phyloP scores from a whole-genome alignment of 768 basidiomycete species.

The Lactarius quietus region DNA sequence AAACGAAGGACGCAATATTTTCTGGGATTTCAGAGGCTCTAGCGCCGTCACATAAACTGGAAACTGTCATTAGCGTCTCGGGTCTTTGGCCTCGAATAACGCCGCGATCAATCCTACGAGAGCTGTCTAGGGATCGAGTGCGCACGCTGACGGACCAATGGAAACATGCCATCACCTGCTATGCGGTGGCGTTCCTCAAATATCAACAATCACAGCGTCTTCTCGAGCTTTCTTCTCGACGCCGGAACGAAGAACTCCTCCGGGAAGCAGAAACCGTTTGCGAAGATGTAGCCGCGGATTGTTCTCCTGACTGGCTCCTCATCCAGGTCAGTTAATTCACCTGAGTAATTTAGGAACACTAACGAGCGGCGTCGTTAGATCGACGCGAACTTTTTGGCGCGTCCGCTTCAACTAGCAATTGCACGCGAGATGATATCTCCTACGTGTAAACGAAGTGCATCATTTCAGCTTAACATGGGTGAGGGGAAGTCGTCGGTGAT shows the following conservation, averaged over 20 bases:
- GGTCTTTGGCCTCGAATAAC: slow-evolving; percentile 18
- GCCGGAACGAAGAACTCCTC: neutral
- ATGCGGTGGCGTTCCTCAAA: slow-evolving; percentile 7
- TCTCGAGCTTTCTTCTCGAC: neutral
- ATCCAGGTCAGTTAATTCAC: slow-evolving; percentile 2
- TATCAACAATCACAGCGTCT: slow-evolving; percentile 13
- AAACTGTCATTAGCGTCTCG: neutral
- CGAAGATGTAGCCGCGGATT: neutral
- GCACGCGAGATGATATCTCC: slow-evolving; percentile 49
- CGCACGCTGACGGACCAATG: slow-evolving; percentile 6
- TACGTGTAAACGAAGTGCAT: slow-evolving; percentile 34
- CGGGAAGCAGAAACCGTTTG: neutral
- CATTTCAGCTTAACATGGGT: slow-evolving; percentile 55
- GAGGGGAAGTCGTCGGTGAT: slow-evolving; percentile 54
- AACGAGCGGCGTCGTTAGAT: slow-evolving; percentile 33
- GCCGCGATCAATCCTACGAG: slow-evolving; percentile 10
- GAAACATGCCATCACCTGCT: neutral
- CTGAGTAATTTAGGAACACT: neutral
- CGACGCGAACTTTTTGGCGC: slow-evolving; percentile 42
- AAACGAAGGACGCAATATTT: neutral
- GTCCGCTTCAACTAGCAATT: slow-evolving; percentile 41
- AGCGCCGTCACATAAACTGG: neutral
- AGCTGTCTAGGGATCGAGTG: slow-evolving; percentile 27
- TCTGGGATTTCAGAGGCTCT: neutral
- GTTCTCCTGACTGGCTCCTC: slow-evolving; percentile 11